These are phyloP conservation scores for Chaetomiaceae sp. DNA, from an alignment of 2,329 filamentous ascomycete species.

Conservation along the genomic window DNA sequence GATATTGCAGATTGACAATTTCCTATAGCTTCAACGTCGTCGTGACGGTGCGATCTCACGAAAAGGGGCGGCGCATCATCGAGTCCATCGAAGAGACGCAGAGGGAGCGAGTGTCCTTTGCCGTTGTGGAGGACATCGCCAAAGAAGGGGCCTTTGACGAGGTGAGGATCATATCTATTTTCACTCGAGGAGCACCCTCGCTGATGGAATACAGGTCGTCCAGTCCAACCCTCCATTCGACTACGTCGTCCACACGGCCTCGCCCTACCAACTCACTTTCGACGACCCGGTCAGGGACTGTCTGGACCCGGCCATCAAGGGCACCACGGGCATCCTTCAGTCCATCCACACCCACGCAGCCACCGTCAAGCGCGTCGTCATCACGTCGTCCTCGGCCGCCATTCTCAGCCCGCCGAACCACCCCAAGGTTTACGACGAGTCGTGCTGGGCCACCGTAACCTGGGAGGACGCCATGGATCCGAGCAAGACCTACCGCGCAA, in stretches of 20 bases:
- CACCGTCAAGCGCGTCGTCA: conserved; percentile 59
- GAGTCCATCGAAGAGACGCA: conserved; percentile 39
- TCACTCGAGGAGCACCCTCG: too few species aligned
- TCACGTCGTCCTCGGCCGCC: conserved; percentile 46
- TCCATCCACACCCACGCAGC: conserved; percentile 42
- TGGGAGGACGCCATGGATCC: conserved; percentile 34
- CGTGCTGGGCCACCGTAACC: conserved; percentile 35
- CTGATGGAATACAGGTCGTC: conserved; percentile 31
- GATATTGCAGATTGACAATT: conserved; percentile 1
- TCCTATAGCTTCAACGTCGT: conserved; percentile 38
- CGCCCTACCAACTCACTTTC: conserved; percentile 67
- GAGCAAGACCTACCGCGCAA: conserved; percentile 33
- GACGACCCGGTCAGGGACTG: conserved; percentile 45
- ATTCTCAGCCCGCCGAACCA: conserved; percentile 38
- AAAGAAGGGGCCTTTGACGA: conserved; percentile 64
- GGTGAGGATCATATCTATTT: conserved; percentile 26
- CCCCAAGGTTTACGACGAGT: conserved; percentile 38
- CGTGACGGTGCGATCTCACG: conserved; percentile 44
- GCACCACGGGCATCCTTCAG: conserved; percentile 46
- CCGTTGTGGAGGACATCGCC: conserved; percentile 69
- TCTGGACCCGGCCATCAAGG: conserved; percentile 52
- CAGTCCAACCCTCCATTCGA: conserved; percentile 54
- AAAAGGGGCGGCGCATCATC: conserved; percentile 43
- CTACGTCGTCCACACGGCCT: conserved; percentile 69
- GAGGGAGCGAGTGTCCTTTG: conserved; percentile 39